Percentiles rank a stretch among this genome's conserved stretches.
Evolutionary conservation across 805 yeast genomes (phyloP).

Genomic region (Wickerhamiella bombiphila): DNA sequence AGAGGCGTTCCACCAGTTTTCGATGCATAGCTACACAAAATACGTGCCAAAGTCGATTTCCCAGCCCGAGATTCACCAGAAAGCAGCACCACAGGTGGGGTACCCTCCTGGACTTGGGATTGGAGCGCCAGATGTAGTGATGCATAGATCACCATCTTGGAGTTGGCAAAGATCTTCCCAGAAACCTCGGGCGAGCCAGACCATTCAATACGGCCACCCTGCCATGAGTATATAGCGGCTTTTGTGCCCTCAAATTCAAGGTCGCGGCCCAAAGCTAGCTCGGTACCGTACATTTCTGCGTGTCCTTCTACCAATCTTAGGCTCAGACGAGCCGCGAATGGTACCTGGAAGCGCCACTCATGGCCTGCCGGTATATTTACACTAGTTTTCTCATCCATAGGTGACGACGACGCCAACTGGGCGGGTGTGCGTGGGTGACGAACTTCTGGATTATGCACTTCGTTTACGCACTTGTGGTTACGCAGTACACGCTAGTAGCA

Average conservation of each 20-base stretch:
- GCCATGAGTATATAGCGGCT: constrained; percentile 42
- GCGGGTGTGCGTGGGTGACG: too few species aligned
- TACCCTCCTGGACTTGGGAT: constrained; percentile 21
- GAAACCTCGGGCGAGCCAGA: constrained; percentile 19
- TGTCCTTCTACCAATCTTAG: constrained; percentile 48
- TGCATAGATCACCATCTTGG: constrained; percentile 46
- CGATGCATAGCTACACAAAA: constrained; percentile 58
- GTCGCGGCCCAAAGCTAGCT: constrained; percentile 57
- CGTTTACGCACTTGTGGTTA: too few species aligned
- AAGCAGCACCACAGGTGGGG: constrained; percentile 28
- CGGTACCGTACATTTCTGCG: constrained; percentile 89
- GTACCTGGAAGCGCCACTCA: constrained; percentile 72
- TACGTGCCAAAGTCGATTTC: constrained; percentile 60
- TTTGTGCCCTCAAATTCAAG: constrained; percentile 43
- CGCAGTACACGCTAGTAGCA: too few species aligned
- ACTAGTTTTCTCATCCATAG: not conserved
- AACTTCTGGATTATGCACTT: too few species aligned
- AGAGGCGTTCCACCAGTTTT: constrained; percentile 57
- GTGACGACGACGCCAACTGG: too few species aligned
- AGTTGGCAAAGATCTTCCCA: constrained; percentile 59
- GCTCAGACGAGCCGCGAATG: constrained; percentile 34
- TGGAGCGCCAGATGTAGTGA: constrained; percentile 69
- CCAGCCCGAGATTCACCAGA: constrained; percentile 66
- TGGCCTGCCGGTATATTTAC: constrained; percentile 23
- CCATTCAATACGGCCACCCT: constrained; percentile 51